phyloP scores from a whole-genome alignment of 805 yeast species.

The Suhomyces faveliae region DNA sequence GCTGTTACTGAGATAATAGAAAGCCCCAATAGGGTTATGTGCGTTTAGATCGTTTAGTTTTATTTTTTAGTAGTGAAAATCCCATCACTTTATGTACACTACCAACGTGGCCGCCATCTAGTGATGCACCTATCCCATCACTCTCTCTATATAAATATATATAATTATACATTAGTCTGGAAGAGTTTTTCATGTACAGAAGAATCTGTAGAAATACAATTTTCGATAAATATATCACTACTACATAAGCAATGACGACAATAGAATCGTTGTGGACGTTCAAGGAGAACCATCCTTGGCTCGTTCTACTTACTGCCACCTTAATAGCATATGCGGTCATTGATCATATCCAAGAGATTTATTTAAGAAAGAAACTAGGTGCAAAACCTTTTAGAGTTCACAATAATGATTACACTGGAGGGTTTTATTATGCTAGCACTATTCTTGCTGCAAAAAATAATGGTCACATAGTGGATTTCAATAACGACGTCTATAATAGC shows the following conservation, averaged over 20 bases:
- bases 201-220: neutral
- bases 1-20: neutral
- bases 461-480: conserved; percentile 21
- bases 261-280: neutral
- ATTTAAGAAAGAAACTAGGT: conserved; percentile 7
- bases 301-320: neutral
- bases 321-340: neutral
- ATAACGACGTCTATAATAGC: conserved; percentile 13
- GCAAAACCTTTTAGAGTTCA: conserved; percentile 8
- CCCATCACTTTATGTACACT: no score
- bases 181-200: neutral
- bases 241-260: neutral
- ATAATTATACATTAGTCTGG: neutral
- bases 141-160: neutral
- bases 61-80: no score
- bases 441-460: conserved; percentile 13
- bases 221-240: neutral
- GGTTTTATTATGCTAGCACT: conserved; percentile 16
- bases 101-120: no score
- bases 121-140: neutral
- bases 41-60: neutral
- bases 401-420: conserved; percentile 11
- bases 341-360: neutral
- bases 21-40: neutral
- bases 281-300: neutral